Conservation (phyloP, 495 filamentous ascomycete genomes). For the Aspergillus saccharolyticus region DNA sequence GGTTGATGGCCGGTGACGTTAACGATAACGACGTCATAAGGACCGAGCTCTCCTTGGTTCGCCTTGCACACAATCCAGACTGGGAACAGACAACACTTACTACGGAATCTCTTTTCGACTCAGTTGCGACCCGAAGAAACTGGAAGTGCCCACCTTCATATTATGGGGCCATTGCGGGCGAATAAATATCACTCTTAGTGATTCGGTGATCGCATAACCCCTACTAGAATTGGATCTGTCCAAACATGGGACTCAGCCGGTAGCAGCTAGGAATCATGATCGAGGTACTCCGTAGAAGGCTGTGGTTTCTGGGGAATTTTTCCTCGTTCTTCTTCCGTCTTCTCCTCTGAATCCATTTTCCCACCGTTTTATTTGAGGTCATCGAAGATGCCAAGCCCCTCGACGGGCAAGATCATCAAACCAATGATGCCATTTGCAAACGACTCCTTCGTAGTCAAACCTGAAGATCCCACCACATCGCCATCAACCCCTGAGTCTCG, state of each 20-base stretch:
- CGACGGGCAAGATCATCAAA: neutral
- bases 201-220: neutral
- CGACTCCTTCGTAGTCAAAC: neutral
- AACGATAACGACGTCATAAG: neutral
- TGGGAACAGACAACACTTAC: neutral
- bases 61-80: neutral
- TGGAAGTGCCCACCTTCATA: neutral
- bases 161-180: neutral
- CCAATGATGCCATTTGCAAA: neutral
- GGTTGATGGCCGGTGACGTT: slow-evolving; percentile 1
- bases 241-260: neutral
- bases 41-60: neutral
- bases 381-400: neutral
- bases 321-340: neutral
- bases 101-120: neutral
- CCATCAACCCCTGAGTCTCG: neutral
- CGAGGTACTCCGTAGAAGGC: neutral
- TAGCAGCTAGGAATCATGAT: neutral
- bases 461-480: neutral
- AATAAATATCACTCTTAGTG: neutral
- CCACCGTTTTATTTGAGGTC: neutral
- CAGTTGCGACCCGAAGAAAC: neutral
- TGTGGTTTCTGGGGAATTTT: neutral
- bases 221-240: neutral
- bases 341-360: neutral